A percentile compares a stretch with the other conserved stretches of the same genome.
Conservation (phyloP, 192 early-diverging fungal species). For the Podila clonocystis region DNA sequence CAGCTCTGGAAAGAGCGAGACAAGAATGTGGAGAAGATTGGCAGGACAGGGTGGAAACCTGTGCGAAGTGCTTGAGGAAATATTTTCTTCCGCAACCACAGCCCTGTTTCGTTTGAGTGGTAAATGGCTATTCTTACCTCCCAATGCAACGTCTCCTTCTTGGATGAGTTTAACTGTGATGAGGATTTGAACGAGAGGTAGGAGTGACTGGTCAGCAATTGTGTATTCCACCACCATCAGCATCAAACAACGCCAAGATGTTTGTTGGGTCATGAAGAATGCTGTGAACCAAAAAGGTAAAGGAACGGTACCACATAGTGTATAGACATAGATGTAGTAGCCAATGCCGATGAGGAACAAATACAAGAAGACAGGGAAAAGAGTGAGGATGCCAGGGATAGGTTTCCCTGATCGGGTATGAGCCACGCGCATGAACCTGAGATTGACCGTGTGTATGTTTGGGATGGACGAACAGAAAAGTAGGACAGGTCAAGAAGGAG, state of each 20-base stretch:
- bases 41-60: too few species aligned
- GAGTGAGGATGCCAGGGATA: conserved; percentile 14
- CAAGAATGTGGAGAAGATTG: too few species aligned
- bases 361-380: conserved; percentile 35
- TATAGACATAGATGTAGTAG: conserved; percentile 36
- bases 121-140: not conserved
- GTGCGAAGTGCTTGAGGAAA: too few species aligned
- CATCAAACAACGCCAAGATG: too few species aligned
- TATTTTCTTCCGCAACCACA: not conserved
- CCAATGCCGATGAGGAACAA: conserved; percentile 32
- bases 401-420: conserved; percentile 42
- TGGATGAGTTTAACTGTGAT: not conserved
- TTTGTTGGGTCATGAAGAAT: too few species aligned
- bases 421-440: conserved; percentile 17
- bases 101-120: not conserved
- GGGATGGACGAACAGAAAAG: not conserved
- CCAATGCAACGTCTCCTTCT: not conserved
- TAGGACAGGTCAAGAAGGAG: not conserved
- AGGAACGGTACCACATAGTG: conserved; percentile 22
- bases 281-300: not conserved
- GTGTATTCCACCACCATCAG: too few species aligned
- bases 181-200: not conserved
- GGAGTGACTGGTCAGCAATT: not conserved
- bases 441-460: not conserved
- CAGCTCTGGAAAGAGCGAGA: not conserved